Evolutionary conservation across 257 asterid species (phyloP).

Genomic region (Lantana camara): DNA sequence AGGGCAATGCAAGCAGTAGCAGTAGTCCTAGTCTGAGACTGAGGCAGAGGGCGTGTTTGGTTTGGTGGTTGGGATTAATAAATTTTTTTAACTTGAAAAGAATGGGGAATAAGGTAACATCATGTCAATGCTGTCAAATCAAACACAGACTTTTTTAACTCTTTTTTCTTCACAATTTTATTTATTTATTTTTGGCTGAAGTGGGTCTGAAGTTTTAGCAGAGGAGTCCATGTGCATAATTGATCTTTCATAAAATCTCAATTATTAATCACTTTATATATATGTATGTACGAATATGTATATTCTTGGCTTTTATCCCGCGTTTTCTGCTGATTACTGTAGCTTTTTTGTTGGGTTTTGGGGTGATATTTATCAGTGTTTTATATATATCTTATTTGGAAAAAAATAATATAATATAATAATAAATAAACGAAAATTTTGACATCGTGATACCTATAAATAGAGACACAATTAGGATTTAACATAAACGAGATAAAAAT

Average conservation of each 20-base stretch:
- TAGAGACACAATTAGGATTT: too few relatives aligned
- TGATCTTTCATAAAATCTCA: slow-evolving; percentile 7
- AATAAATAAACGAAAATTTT: too few relatives aligned
- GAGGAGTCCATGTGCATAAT: slow-evolving; percentile 25
- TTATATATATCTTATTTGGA: too few relatives aligned
- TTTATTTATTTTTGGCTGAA: slow-evolving; percentile 19
- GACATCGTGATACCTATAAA: too few relatives aligned
- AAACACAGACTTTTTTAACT: slow-evolving; percentile 3
- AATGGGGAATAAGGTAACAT: slow-evolving; percentile 32
- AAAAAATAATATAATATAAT: too few relatives aligned
- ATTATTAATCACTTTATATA: not conserved
- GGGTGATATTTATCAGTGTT: too few relatives aligned
- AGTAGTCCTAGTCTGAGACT: not conserved
- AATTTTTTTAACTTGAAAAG: slow-evolving; percentile 5
- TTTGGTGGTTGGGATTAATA: slow-evolving; percentile 20
- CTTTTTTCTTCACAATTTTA: not conserved
- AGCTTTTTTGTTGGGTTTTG: not conserved
- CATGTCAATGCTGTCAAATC: slow-evolving; percentile 53
- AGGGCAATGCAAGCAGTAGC: not conserved
- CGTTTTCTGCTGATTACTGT: slow-evolving; percentile 26
- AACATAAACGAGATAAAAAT: too few relatives aligned
- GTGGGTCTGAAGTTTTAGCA: not conserved
- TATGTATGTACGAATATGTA: too few relatives aligned
- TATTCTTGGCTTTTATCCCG: not conserved
- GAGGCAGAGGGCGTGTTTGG: not conserved